phyloP scores from a whole-genome alignment of 345 rosid genomes.

The Pistacia atlantica region DNA sequence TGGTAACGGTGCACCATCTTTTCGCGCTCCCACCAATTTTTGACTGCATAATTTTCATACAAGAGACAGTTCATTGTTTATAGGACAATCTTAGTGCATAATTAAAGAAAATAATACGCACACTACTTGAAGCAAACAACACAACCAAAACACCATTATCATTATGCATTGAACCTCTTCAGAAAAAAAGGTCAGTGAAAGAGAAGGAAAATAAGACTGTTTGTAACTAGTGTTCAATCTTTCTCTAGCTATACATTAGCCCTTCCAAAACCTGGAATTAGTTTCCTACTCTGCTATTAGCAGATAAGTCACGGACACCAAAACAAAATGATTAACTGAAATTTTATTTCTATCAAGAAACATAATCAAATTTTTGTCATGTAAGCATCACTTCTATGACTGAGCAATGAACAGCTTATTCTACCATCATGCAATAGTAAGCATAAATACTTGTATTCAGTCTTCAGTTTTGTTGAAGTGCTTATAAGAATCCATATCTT shows the following conservation, averaged over 20 bases:
- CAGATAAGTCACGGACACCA: background rate
- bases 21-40: conserved; percentile 68
- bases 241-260: no score
- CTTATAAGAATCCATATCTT: background rate
- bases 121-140: background rate
- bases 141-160: background rate
- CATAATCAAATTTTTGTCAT: background rate
- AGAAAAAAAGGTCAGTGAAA: background rate
- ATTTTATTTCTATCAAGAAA: background rate
- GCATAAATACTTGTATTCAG: background rate
- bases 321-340: background rate
- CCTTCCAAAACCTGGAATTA: background rate
- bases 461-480: background rate
- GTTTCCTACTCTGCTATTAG: background rate
- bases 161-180: background rate
- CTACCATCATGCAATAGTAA: background rate
- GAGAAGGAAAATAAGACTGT: background rate
- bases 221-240: background rate
- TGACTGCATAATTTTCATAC: conserved; percentile 46
- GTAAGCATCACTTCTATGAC: background rate
- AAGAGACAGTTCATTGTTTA: background rate
- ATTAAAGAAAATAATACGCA: background rate
- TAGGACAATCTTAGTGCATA: background rate
- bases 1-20: conserved; percentile 73
- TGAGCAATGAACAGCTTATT: no score